phyloP scores from a whole-genome alignment of 2,329 filamentous ascomycete genomes.

The Periconia sp. region DNA sequence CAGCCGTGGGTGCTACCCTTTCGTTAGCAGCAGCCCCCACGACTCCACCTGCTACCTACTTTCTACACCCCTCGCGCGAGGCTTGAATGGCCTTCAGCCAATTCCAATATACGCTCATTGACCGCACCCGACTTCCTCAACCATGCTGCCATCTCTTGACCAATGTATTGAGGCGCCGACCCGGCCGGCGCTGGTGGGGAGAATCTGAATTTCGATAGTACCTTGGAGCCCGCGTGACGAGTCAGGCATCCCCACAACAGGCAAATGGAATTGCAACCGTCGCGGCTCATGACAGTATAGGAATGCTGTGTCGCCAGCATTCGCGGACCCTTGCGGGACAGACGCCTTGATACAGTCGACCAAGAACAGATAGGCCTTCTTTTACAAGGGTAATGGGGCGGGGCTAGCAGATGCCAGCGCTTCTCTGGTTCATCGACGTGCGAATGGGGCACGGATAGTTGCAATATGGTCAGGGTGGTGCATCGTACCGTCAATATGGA shows the following conservation, averaged over 20 bases:
- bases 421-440: too few relatives aligned
- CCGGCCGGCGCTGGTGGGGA: too few relatives aligned
- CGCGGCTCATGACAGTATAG: too few relatives aligned
- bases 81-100: conserved; percentile 15
- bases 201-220: conserved; percentile 24
- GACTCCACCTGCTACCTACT: conserved; percentile 4
- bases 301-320: too few relatives aligned
- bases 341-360: too few relatives aligned
- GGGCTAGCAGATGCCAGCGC: too few relatives aligned
- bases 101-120: conserved; percentile 3
- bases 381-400: too few relatives aligned
- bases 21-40: conserved; percentile 5
- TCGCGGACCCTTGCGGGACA: too few relatives aligned
- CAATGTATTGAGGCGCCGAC: conserved; percentile 11
- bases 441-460: not conserved
- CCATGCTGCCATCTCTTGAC: not conserved
- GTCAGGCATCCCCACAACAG: too few relatives aligned
- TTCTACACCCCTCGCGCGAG: conserved; percentile 3
- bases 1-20: conserved; percentile 20
- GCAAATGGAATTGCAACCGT: too few relatives aligned
- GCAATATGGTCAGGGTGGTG: not conserved
- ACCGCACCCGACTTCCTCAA: conserved; percentile 1
- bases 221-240: conserved; percentile 27
- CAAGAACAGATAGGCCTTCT: too few relatives aligned
- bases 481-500: not conserved